These are phyloP conservation scores for Bipolaris gigantea DNA, from an alignment of 2,329 filamentous ascomycete species.

Conservation along the genomic window DNA sequence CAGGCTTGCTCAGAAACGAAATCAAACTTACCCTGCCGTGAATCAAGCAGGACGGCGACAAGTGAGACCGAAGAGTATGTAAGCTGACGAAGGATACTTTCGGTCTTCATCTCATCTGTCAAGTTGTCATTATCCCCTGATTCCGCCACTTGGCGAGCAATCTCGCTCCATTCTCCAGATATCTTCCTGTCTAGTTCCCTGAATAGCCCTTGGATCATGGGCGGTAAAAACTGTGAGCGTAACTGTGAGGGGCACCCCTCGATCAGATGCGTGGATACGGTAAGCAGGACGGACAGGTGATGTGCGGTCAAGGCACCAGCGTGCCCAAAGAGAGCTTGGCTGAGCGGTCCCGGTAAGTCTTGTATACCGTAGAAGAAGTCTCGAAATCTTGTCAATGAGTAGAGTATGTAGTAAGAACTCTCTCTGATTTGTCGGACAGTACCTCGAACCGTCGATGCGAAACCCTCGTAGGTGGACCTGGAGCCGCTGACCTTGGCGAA, in stretches of 20 bases:
- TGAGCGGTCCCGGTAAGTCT: conserved; percentile 79
- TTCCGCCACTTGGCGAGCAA: conserved; percentile 60
- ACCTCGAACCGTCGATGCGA: conserved; percentile 89
- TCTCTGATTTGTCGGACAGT: conserved; percentile 88
- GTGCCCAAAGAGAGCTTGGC: conserved; percentile 80
- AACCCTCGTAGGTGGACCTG: conserved; percentile 85
- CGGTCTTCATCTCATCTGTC: conserved; percentile 95
- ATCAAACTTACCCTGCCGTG: conserved; percentile 45
- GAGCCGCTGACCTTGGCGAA: conserved; percentile 89
- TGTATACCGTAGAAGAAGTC: conserved; percentile 87
- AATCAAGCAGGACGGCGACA: conserved; percentile 85
- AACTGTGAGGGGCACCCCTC: conserved; percentile 85
- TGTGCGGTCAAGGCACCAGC: conserved; percentile 84
- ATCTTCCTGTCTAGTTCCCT: conserved; percentile 86
- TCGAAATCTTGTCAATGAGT: conserved; percentile 86
- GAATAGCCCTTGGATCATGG: conserved; percentile 80
- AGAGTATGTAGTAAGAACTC: conserved; percentile 90
- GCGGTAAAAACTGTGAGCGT: conserved; percentile 78
- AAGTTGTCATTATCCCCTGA: conserved; percentile 73
- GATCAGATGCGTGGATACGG: conserved; percentile 83
- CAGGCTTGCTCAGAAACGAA: background rate
- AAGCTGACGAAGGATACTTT: conserved; percentile 90
- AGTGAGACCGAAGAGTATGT: conserved; percentile 92
- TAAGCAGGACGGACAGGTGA: conserved; percentile 90
- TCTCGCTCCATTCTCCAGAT: conserved; percentile 79